Conservation (phyloP, 495 filamentous ascomycete genomes). For the Podospora pseudocomata region DNA sequence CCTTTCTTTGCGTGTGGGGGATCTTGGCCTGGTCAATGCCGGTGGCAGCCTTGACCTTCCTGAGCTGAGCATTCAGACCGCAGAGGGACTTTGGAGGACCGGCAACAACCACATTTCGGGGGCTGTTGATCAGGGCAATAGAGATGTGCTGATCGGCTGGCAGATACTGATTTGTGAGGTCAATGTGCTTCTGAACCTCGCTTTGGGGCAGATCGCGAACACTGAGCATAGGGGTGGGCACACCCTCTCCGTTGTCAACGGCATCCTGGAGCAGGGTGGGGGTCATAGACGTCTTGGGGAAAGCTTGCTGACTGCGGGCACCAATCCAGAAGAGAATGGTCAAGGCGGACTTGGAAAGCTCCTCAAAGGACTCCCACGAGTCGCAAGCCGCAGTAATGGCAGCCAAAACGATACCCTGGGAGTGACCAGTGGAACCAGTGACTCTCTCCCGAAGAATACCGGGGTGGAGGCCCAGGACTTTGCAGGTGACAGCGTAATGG, state of each 20-base stretch:
- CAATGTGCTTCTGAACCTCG: conserved; percentile 88
- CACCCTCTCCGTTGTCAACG: conserved; percentile 86
- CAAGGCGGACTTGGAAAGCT: conserved; percentile 70
- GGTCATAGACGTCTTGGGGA: conserved; percentile 89
- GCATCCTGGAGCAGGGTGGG: conserved; percentile 91
- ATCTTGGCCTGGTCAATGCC: conserved; percentile 94
- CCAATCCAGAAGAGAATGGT: conserved; percentile 99
- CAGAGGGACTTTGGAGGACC: conserved; percentile 94
- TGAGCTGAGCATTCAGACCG: conserved; percentile 86
- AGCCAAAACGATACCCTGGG: conserved; percentile 90
- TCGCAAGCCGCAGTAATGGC: conserved; percentile 85
- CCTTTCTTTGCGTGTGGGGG: conserved; percentile 90
- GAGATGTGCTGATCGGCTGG: conserved; percentile 87
- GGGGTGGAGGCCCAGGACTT: conserved; percentile 78
- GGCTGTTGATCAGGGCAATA: conserved; percentile 94
- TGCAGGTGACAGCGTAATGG: conserved; percentile 90
- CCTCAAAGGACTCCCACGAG: conserved; percentile 84
- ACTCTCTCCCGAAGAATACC: conserved; percentile 79
- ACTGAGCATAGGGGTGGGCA: conserved; percentile 94
- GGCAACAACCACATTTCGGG: conserved; percentile 93
- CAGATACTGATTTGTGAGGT: conserved; percentile 92
- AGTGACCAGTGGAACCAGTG: conserved; percentile 90
- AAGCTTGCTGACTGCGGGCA: conserved; percentile 95
- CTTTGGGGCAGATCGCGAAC: conserved; percentile 84
- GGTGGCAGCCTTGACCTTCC: conserved; percentile 95